phyloP scores from a whole-genome alignment of 2,329 filamentous ascomycete species.

The Fusarium brachygibbosum region DNA sequence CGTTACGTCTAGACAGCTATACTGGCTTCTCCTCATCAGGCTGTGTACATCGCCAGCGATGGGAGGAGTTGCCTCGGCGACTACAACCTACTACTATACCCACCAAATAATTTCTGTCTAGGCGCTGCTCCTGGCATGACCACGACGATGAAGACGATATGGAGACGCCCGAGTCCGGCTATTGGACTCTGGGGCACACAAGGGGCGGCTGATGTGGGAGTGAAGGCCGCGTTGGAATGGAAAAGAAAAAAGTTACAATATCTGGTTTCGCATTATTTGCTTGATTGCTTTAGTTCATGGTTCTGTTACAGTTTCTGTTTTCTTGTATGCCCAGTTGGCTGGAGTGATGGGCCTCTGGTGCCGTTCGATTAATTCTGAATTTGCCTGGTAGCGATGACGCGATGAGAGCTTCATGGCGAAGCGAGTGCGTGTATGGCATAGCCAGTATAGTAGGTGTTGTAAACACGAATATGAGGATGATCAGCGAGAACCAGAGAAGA shows the following conservation, averaged over 20 bases:
- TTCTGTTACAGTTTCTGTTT: conserved; percentile 35
- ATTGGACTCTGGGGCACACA: conserved; percentile 34
- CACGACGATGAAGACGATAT: conserved; percentile 51
- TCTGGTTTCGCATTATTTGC: conserved; percentile 41
- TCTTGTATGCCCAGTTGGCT: conserved; percentile 8
- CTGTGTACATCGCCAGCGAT: conserved; percentile 51
- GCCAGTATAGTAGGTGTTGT: conserved; percentile 6
- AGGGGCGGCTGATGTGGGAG: conserved; percentile 37
- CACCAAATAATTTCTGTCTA: conserved; percentile 58
- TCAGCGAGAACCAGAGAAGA: conserved; percentile 15
- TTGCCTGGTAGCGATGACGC: conserved; percentile 44
- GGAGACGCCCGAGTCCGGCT: conserved; percentile 38
- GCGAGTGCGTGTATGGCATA: conserved; percentile 5
- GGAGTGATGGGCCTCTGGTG: conserved; percentile 26
- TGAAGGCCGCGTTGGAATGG: conserved; percentile 39
- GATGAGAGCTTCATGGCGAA: conserved; percentile 24
- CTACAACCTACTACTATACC: conserved; percentile 58
- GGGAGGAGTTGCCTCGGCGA: conserved; percentile 54
- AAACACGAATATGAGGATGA: conserved; percentile 35
- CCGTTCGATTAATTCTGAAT: conserved; percentile 46
- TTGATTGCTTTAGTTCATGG: conserved; percentile 32
- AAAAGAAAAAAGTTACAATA: conserved; percentile 50
- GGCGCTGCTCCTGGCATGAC: conserved; percentile 53
- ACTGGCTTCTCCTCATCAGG: conserved; percentile 52
- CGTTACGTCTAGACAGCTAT: conserved; percentile 62